These are phyloP conservation scores for Cladosporium sphaerospermum DNA, from an alignment of 2,329 filamentous ascomycete genomes.

Conservation along the genomic window DNA sequence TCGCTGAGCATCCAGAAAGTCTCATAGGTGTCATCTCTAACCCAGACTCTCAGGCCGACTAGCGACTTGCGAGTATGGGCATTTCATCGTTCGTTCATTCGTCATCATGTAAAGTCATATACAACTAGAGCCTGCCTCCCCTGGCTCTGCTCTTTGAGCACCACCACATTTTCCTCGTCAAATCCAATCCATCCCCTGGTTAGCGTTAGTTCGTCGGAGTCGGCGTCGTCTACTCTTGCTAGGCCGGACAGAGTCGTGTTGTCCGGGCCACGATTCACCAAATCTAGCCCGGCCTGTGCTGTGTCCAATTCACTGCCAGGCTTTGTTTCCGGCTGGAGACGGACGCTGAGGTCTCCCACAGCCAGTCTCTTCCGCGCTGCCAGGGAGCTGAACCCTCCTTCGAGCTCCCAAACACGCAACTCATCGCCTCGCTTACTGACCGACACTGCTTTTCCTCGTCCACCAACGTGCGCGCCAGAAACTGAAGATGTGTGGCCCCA, in stretches of 20 bases:
- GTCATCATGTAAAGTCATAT: constrained; percentile 71
- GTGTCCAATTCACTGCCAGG: not conserved
- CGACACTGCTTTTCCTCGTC: constrained; percentile 82
- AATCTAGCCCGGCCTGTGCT: constrained; percentile 17
- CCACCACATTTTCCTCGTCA: constrained; percentile 85
- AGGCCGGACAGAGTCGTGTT: too few species aligned
- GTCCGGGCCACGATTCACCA: constrained; percentile 10
- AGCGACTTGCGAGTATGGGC: too few species aligned
- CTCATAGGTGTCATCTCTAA: not conserved
- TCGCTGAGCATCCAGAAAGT: not conserved
- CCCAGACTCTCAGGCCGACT: not conserved
- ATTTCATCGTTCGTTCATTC: constrained; percentile 6
- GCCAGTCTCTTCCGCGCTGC: constrained; percentile 37
- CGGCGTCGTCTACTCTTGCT: not conserved
- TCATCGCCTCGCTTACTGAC: constrained; percentile 68
- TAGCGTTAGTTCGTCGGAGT: constrained; percentile 30
- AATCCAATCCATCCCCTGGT: constrained; percentile 70
- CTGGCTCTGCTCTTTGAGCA: constrained; percentile 64
- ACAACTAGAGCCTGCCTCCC: constrained; percentile 70
- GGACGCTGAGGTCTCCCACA: constrained; percentile 48
- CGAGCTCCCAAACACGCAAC: constrained; percentile 78
- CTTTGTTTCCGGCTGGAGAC: constrained; percentile 32
- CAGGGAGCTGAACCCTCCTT: constrained; percentile 56
- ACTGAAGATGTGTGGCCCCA: constrained; percentile 93
- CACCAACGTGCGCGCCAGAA: constrained; percentile 75